Evolutionary conservation across 805 yeast genomes (phyloP).

Genomic region (Ogataea minuta): DNA sequence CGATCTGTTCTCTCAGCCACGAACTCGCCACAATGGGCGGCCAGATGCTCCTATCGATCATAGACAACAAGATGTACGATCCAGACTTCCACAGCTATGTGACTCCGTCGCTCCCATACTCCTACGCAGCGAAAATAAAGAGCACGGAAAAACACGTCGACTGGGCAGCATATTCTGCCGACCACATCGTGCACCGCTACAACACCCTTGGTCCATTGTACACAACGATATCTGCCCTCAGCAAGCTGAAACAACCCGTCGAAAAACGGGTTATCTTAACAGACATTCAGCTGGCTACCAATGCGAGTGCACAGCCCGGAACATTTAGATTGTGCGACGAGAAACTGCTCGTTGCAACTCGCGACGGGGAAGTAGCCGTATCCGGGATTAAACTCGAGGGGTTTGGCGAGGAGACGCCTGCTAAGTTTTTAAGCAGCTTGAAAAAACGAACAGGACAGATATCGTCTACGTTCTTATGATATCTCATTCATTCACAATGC

Average conservation of each 20-base stretch:
- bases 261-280: slow-evolving; percentile 47
- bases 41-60: slow-evolving; percentile 44
- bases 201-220: slow-evolving; percentile 58
- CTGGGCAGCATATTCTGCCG: slow-evolving; percentile 44
- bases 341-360: slow-evolving; percentile 41
- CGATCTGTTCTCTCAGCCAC: slow-evolving; percentile 43
- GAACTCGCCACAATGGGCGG: slow-evolving; percentile 65
- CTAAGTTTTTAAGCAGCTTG: slow-evolving; percentile 42
- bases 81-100: slow-evolving; percentile 16
- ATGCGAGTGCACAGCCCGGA: slow-evolving; percentile 21
- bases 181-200: slow-evolving; percentile 39
- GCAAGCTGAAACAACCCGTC: slow-evolving; percentile 24
- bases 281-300: slow-evolving; percentile 29
- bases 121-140: slow-evolving; percentile 59
- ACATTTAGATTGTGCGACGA: slow-evolving; percentile 23
- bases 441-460: slow-evolving; percentile 43
- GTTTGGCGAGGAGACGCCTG: slow-evolving; percentile 44
- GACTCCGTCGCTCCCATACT: slow-evolving; percentile 33
- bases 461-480: neutral
- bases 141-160: slow-evolving; percentile 41
- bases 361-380: slow-evolving; percentile 41
- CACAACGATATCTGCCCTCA: slow-evolving; percentile 39
- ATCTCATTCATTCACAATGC: slow-evolving; percentile 20
- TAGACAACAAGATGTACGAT: slow-evolving; percentile 36
- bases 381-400: slow-evolving; percentile 53